Base-by-base conservation (phyloP, 352 stramenopile genomes). In the Phytophthora uliginosa region DNA sequence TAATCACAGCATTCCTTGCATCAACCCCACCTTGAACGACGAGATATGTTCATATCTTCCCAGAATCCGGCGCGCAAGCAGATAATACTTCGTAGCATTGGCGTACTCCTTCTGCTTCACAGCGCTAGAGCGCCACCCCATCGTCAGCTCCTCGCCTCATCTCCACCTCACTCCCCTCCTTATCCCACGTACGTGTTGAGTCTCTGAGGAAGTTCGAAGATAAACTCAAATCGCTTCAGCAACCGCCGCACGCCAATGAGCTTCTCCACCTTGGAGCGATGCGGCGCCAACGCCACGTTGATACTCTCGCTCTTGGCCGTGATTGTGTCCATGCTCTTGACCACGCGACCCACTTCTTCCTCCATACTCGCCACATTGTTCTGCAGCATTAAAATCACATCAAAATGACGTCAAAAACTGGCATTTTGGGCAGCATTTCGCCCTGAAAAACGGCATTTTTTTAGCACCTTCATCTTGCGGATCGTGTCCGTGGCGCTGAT, bases 401-500 rank as follows among this genome's bases (percentile, higher is more conserved):
- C 22, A 48, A 47, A 26, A 47, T 17, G 40, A 9, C 33, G 26
- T 50, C 6, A 66, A 59, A 67, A 71, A 31, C 13, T 17, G 1
- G 13, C 34, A 6, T 28, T 51, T 57, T 33, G 34, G 48, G 33
- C 47, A 70, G 42, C 59, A 65, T 4, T 57, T n/a, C 58, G 18
- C 17, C 33, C 34, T 51, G 42, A 50, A 45, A 52, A 22, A 4
- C 33, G 4, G 22, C n/a, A 50, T 15, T n/a, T 18, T 22, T 15
- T 53, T 18, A 34, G 24, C 13, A 92, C 85, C 74, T 97, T 97
- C 92, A 98, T 98, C 72, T 97, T 98, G 55, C 97, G 92, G 79
- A 99, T 99, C 58, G 98, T 99, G 82, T 99, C 98, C 1, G 98
- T 99, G 36, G 98, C 98, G 73, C 95, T 98, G 73, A 99, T 99